Conservation (phyloP, 352 stramenopile genomes). For the Phytophthora lateralis region DNA sequence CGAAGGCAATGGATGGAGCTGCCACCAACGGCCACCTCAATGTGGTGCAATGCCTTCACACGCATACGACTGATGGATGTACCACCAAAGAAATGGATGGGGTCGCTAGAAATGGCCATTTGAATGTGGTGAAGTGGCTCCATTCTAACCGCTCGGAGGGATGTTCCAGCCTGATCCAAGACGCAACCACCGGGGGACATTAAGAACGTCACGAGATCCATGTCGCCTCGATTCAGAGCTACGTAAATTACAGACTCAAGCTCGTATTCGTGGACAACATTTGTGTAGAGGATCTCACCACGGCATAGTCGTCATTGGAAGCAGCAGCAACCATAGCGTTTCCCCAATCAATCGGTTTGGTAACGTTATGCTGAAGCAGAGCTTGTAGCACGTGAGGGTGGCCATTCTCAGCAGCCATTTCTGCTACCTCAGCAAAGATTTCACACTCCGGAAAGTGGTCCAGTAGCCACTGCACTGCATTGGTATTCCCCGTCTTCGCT, state of each 20-base stretch:
- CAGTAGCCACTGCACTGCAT: neutral
- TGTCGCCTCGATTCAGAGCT: neutral
- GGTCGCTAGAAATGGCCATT: neutral
- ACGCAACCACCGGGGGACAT: neutral
- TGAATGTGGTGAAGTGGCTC: neutral
- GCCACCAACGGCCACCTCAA: neutral
- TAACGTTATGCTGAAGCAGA: neutral
- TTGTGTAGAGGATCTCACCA: neutral
- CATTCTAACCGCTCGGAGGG: neutral
- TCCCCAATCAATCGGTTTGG: neutral
- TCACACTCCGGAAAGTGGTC: neutral
- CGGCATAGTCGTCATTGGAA: neutral
- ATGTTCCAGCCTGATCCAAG: neutral
- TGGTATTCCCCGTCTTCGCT: neutral
- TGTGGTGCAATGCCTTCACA: neutral
- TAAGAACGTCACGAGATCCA: neutral
- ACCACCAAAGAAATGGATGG: neutral
- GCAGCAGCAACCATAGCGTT: neutral
- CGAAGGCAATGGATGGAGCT: neutral
- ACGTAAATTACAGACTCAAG: neutral
- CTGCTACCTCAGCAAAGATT: neutral
- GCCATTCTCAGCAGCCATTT: neutral
- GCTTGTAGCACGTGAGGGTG: neutral
- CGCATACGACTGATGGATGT: neutral
- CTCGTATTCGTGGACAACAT: neutral